These are phyloP conservation scores for Podaxis sp. DNA, from an alignment of 768 basidiomycete species.

Conservation along the genomic window DNA sequence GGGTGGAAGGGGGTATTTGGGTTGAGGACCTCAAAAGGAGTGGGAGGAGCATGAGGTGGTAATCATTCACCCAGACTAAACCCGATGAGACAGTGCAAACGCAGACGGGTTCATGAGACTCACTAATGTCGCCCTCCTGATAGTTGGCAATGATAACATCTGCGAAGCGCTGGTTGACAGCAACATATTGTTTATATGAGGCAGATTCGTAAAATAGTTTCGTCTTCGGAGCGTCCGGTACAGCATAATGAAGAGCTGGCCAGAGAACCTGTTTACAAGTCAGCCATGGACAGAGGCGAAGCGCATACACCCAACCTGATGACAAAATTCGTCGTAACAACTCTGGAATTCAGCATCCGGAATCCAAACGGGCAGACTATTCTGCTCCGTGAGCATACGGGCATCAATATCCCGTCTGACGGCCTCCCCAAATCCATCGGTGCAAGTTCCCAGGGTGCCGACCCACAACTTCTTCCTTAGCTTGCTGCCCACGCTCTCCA, in stretches of 20 bases:
- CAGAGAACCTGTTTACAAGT: conserved; percentile 56
- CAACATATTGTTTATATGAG: conserved; percentile 80
- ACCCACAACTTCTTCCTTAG: conserved; percentile 54
- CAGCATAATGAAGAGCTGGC: conserved; percentile 84
- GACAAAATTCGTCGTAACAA: conserved; percentile 86
- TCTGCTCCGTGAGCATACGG: conserved; percentile 39
- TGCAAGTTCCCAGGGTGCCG: conserved; percentile 72
- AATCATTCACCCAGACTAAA: conserved; percentile 86
- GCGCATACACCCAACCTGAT: conserved; percentile 52
- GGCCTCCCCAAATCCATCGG: conserved; percentile 59
- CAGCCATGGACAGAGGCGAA: conserved; percentile 17
- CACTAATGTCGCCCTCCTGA: conserved; percentile 80
- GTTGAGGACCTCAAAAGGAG: conserved; percentile 70
- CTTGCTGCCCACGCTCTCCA: conserved; percentile 63
- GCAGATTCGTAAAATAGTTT: conserved; percentile 79
- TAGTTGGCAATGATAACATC: conserved; percentile 77
- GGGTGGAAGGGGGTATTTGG: conserved; percentile 52
- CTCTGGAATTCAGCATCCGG: conserved; percentile 75
- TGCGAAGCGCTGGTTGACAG: conserved; percentile 90
- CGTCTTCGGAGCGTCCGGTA: conserved; percentile 85
- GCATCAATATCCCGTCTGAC: conserved; percentile 55
- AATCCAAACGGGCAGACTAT: conserved; percentile 69
- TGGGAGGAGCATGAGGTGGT: conserved; percentile 93
- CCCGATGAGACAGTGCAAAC: neutral
- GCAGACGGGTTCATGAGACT: neutral